A percentile compares a stretch with the other conserved stretches of the same genome.
phyloP scores from a whole-genome alignment of 495 filamentous ascomycete species.

The Margaritispora aquatica region DNA sequence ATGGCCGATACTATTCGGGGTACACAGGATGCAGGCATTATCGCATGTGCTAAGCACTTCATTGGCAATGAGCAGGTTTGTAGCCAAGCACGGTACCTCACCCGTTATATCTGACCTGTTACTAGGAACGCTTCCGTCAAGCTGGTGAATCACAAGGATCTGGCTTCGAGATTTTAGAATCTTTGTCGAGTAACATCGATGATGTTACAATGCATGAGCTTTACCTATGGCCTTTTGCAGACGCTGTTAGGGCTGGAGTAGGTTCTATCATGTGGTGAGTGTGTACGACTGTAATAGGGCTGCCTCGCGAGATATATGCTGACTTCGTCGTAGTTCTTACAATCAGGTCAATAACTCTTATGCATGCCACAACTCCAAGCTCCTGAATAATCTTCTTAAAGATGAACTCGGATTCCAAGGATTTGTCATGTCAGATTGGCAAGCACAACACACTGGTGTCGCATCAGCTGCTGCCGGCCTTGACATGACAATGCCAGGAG shows the following conservation, averaged over 20 bases:
- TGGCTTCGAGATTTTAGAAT: conserved; percentile 36
- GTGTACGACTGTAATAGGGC: no score
- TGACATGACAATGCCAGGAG: conserved; percentile 95
- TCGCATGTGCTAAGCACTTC: conserved; percentile 83
- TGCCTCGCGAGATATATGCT: background rate
- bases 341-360: conserved; percentile 77
- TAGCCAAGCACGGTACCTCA: background rate
- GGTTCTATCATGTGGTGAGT: conserved; percentile 75
- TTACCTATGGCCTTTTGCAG: conserved; percentile 85
- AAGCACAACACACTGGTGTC: conserved; percentile 80
- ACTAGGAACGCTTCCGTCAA: conserved; percentile 80
- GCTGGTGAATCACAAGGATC: conserved; percentile 45
- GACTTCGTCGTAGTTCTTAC: conserved; percentile 50
- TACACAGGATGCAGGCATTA: conserved; percentile 75
- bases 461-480: conserved; percentile 72
- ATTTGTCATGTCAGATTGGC: conserved; percentile 89
- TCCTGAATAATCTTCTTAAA: conserved; percentile 81
- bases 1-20: conserved; percentile 72
- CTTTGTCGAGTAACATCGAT: conserved; percentile 79
- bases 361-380: conserved; percentile 64
- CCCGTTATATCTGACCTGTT: background rate
- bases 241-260: conserved; percentile 68
- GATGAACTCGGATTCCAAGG: conserved; percentile 90
- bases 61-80: conserved; percentile 35
- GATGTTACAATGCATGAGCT: conserved; percentile 92